phyloP scores from a whole-genome alignment of 2,329 filamentous ascomycete species.

The Pestalotiopsis sp. region DNA sequence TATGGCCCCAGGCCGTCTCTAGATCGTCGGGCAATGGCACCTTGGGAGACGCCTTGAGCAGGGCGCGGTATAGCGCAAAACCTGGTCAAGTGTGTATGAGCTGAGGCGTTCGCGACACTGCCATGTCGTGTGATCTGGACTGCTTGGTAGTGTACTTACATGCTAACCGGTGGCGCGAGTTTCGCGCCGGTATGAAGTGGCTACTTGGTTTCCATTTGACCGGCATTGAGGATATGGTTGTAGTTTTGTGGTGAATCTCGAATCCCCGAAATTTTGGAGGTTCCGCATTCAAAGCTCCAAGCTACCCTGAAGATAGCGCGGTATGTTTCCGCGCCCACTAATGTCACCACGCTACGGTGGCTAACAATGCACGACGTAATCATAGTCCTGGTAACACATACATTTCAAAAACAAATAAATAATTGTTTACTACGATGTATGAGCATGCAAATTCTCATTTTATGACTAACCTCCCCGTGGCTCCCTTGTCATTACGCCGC shows the following conservation, averaged over 20 bases:
- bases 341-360: not conserved
- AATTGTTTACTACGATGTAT: too few species aligned
- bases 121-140: not conserved
- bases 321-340: not conserved
- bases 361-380: too few species aligned
- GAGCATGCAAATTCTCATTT: too few species aligned
- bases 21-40: conserved; percentile 56
- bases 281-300: not conserved
- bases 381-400: too few species aligned
- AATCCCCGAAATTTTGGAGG: not conserved
- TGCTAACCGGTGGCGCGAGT: conserved; percentile 56
- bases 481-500: too few species aligned
- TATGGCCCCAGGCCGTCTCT: conserved; percentile 27
- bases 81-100: conserved; percentile 41
- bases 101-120: not conserved
- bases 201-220: conserved; percentile 19
- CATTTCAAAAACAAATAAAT: not conserved
- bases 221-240: conserved; percentile 8
- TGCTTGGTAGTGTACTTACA: conserved; percentile 33
- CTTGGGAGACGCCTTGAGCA: conserved; percentile 60
- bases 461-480: too few species aligned
- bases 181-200: conserved; percentile 49
- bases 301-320: not conserved
- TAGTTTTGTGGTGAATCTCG: not conserved
- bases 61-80: conserved; percentile 72